Percentiles rank a stretch among this genome's conserved stretches.
Conservation (phyloP, 805 yeast genomes). For the Teunomyces lycoperdinae region DNA sequence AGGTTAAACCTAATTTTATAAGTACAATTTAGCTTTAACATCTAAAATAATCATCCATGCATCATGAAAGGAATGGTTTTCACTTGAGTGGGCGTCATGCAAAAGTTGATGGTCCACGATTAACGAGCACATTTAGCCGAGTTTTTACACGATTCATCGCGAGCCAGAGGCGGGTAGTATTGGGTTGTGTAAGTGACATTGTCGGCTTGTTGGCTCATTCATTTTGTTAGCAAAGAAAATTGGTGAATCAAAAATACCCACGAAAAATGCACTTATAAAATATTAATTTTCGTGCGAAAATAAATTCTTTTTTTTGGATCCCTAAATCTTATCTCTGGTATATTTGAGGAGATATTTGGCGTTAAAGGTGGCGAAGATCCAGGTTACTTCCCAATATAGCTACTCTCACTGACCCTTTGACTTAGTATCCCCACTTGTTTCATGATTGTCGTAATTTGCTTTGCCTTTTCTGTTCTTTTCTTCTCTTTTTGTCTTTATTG, state of each 20-base stretch:
- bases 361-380: not conserved
- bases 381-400: not conserved
- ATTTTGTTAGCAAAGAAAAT: not conserved
- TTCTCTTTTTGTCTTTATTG: not conserved
- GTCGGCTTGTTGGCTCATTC: not conserved
- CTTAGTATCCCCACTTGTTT: not conserved
- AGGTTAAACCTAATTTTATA: not conserved
- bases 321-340: not conserved
- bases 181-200: not conserved
- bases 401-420: not conserved
- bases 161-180: not conserved
- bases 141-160: not conserved
- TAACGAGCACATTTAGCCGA: not conserved
- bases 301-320: not conserved
- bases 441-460: not conserved
- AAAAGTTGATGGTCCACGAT: not conserved
- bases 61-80: not conserved
- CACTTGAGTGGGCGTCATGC: not conserved
- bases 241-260: not conserved
- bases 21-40: not conserved
- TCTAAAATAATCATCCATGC: not conserved
- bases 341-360: not conserved
- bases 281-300: not conserved
- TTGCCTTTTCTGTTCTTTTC: not conserved
- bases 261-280: not conserved